A percentile compares a stretch with the other conserved stretches of the same genome.
phyloP scores from a whole-genome alignment of 768 basidiomycete genomes.

The Tulasnella sp. region DNA sequence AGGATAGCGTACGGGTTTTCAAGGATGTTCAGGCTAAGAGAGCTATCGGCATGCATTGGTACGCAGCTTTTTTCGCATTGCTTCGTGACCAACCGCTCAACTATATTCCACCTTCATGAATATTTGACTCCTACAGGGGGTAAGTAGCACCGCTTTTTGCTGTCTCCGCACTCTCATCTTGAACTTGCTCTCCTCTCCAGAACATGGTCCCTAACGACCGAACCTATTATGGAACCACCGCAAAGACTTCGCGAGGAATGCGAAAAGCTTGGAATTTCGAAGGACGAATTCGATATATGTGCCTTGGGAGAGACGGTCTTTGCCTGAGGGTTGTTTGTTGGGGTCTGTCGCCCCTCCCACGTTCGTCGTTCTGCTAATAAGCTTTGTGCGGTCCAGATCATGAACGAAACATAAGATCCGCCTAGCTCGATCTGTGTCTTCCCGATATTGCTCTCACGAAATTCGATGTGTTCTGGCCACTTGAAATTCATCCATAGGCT shows the following conservation, averaged over 20 bases:
- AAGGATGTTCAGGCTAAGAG: constrained; percentile 56
- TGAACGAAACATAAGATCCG: no score
- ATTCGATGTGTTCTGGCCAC: no score
- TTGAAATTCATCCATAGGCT: no score
- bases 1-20: constrained; percentile 65
- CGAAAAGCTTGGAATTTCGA: constrained; percentile 34
- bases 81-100: neutral
- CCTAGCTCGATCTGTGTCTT: no score
- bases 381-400: no score
- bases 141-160: neutral
- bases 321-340: neutral
- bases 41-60: constrained; percentile 68
- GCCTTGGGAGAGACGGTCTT: constrained; percentile 39
- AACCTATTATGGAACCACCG: constrained; percentile 40
- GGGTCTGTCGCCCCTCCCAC: no score
- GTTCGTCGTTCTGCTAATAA: no score
- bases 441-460: no score
- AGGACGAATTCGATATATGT: constrained; percentile 36
- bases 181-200: constrained; percentile 3
- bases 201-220: constrained; percentile 31
- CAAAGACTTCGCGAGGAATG: constrained; percentile 36
- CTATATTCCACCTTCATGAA: neutral
- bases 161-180: neutral
- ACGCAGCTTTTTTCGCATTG: constrained; percentile 42
- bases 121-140: neutral